Evolutionary conservation across 2,329 filamentous ascomycete genomes (phyloP), one percentile per base, ranked within the genome.

Genomic region (Fusarium xylarioides): DNA sequence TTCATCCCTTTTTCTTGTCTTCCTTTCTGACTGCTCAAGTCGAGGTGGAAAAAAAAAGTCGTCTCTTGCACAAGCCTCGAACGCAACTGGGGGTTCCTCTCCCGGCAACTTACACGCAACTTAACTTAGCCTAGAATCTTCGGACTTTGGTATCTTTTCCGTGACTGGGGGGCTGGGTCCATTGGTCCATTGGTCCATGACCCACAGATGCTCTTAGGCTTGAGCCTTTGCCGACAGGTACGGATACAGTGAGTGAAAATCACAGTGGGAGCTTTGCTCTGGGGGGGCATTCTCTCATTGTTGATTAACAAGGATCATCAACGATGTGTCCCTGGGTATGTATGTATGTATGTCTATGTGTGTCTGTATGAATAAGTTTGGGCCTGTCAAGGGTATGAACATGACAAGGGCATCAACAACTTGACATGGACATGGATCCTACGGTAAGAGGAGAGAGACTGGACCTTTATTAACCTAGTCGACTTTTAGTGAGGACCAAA

Each of bases 101-200:
- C 57, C 60, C 66, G 56, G 61, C 53, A 74, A 76, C 69, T 73
- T 74, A 73, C 65, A 75, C 54, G 57, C 23, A 66, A 38, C 44
- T 46, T 46, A 7, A 43, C 26, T 46, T 46, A 28, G 56, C 74
- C 63, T 70, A 62, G 35, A 42, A 23, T 52, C 35, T 21, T 66
- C 53, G 62, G 65, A 40, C 55, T 55, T 32, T 64, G 52, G 34
- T 23, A 56, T 58, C 47, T 38, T 58, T 53, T 68, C 52, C 52
- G 66, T 66, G 61, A 56, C 62, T 63, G 50, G 53, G 43, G 63
- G 46, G 67, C 28, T 65, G 66, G 65, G 52, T 42, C 49, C 23
- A 53, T 56, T 68, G 65, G 52, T 42, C 49, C 23, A 53, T 56
- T 68, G 46, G 50, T 28, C 58, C 37, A 62, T 21, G 49, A 59